phyloP scores from a whole-genome alignment of 257 asterid genomes.

The Solanum tarapatanum region DNA sequence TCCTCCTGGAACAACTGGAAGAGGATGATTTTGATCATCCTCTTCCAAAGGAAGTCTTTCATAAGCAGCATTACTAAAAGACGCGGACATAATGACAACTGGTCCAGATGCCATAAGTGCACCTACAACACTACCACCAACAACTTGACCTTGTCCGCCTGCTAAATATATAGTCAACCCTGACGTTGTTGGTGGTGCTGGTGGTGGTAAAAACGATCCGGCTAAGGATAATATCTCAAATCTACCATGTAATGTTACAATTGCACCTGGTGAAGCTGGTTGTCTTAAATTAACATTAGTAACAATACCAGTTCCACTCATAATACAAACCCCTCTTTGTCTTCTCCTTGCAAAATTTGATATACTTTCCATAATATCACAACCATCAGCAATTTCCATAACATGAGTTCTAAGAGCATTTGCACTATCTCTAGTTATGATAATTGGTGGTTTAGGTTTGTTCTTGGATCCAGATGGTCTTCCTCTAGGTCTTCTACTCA shows the following conservation, averaged over 20 bases:
- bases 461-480: slow-evolving; percentile 90
- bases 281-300: slow-evolving; percentile 71
- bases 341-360: slow-evolving; percentile 65
- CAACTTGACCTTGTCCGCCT: slow-evolving; percentile 94
- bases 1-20: slow-evolving; percentile 10
- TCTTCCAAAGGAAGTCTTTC: slow-evolving; percentile 78
- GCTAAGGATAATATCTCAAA: slow-evolving; percentile 76
- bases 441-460: slow-evolving; percentile 84
- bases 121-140: slow-evolving; percentile 87
- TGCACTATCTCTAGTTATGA: slow-evolving; percentile 81
- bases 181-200: slow-evolving; percentile 70
- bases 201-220: slow-evolving; percentile 87
- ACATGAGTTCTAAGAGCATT: slow-evolving; percentile 88
- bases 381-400: slow-evolving; percentile 80
- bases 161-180: slow-evolving; percentile 67
- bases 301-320: slow-evolving; percentile 79
- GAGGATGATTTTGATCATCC: slow-evolving; percentile 25
- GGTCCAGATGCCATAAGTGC: slow-evolving; percentile 79
- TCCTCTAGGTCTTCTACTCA: slow-evolving; percentile 55
- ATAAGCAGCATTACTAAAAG: slow-evolving; percentile 88
- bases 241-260: slow-evolving; percentile 71
- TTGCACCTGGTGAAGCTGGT: slow-evolving; percentile 69
- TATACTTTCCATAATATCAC: slow-evolving; percentile 70
- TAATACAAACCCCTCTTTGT: slow-evolving; percentile 78
- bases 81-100: slow-evolving; percentile 80